Conservation (phyloP, 2,329 filamentous ascomycete species). For the Penicillium paneum region DNA sequence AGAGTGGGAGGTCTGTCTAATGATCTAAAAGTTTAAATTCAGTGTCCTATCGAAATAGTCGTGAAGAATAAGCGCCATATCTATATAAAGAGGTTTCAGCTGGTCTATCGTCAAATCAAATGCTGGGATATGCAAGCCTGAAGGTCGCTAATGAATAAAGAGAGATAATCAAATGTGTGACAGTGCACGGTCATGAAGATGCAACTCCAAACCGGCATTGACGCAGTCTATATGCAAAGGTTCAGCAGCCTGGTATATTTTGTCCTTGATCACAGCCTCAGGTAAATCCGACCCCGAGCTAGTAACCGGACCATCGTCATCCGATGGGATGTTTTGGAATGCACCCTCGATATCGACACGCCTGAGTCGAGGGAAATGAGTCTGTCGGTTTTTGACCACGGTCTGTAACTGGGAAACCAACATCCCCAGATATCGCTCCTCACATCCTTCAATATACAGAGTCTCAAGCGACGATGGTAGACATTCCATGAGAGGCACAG, state of each 20-base stretch:
- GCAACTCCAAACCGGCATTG: conserved; percentile 21
- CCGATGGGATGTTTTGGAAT: conserved; percentile 27
- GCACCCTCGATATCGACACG: conserved; percentile 27
- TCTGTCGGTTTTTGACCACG: conserved; percentile 22
- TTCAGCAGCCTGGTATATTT: conserved; percentile 24
- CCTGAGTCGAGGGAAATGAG: conserved; percentile 17
- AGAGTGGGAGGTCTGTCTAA: neutral
- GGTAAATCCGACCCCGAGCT: neutral
- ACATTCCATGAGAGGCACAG: conserved; percentile 21
- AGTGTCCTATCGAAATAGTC: neutral
- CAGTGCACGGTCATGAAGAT: conserved; percentile 25
- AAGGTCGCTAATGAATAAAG: neutral
- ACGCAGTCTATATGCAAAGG: conserved; percentile 22
- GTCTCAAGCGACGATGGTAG: conserved; percentile 25
- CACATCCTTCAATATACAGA: conserved; percentile 29
- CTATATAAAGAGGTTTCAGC: neutral
- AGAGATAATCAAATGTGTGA: neutral
- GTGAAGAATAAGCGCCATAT: neutral
- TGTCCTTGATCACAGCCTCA: conserved; percentile 19
- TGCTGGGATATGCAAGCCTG: neutral
- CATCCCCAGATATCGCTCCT: conserved; percentile 26
- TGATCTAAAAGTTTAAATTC: neutral
- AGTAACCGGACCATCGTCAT: conserved; percentile 13
- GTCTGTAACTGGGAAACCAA: conserved; percentile 23
- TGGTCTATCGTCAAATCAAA: conserved; percentile 5